Base-by-base conservation (phyloP, 345 rosid genomes). In the Hypericum androsaemum region DNA sequence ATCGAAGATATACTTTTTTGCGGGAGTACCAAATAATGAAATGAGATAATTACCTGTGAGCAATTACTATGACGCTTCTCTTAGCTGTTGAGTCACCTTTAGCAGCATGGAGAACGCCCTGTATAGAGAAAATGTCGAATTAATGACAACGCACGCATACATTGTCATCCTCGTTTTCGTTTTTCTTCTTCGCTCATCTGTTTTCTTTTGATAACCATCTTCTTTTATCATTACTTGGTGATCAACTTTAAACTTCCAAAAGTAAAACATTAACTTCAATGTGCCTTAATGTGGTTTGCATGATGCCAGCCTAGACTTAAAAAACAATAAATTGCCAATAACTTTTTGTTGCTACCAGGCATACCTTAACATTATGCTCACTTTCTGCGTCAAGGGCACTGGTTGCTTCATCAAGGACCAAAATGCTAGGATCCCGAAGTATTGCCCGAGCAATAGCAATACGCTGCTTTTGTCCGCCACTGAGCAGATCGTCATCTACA, bases 391-490 rank as follows among this genome's bases (percentile, higher is more conserved):
- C 98, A 42, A 90, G 75, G 42, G 95, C 96, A 60, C 96, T 84
- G 6, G 96, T 87, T 41, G 98, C 96, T 78, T 90, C 98, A 72
- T 90, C 98, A 22, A 90, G 89, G 68, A 90, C 82, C 62, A 90
- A 79, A 67, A 90, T 81, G 53, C 70, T 60, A 7, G 95, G 96
- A 68, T 90, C 98, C 71, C 96, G 79, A 47, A 90, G 95, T 66
- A 87, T 77, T 44, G 98, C 96, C 48, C 96, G 89, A 52, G 98
- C 95, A 61, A 87, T 87, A 43, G 98, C 98, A 66, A 87, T 90
- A 51, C 98, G 74, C 75, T 90, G 98, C 79, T 87, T 90, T 71
- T 90, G 98, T 36, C 96, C 96, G 54, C 98, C 98, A 41, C 98
- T 90, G 17, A 87, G 98, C 78, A 87, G 66, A 74, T 84, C 98